phyloP scores from a whole-genome alignment of 176 grass and related monocot genomes.

The Chloris gayana region DNA sequence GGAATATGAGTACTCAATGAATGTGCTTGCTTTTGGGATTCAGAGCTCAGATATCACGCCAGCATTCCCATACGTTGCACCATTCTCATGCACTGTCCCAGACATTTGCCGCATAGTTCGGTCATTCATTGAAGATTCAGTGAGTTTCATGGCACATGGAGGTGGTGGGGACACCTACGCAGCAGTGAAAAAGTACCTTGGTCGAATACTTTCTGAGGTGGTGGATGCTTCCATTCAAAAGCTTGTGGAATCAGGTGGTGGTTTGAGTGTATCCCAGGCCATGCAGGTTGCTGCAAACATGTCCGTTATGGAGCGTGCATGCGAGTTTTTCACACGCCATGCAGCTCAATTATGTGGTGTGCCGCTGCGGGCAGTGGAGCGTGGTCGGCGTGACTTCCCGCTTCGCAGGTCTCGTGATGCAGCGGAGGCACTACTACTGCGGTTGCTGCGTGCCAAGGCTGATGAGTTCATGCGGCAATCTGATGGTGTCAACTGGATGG shows the following conservation, averaged over 20 bases:
- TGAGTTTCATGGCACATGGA: constrained; percentile 97
- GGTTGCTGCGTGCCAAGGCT: constrained; percentile 66
- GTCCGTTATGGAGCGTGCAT: constrained; percentile 95
- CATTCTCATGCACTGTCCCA: constrained; percentile 84
- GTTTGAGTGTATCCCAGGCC: constrained; percentile 84
- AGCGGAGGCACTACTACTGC: constrained; percentile 64
- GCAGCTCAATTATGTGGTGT: constrained; percentile 89
- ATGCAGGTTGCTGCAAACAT: constrained; percentile 98
- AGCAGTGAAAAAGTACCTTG: constrained; percentile 91
- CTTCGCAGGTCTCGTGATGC: constrained; percentile 78
- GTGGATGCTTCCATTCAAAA: constrained; percentile 68
- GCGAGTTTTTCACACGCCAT: constrained; percentile 87
- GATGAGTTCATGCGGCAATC: constrained; percentile 78
- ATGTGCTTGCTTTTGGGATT: constrained; percentile 94
- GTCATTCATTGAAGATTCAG: constrained; percentile 96
- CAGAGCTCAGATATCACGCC: constrained; percentile 94
- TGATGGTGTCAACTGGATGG: constrained; percentile 86
- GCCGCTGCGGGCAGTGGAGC: constrained; percentile 68
- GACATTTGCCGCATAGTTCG: constrained; percentile 92
- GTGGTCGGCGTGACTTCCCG: constrained; percentile 74
- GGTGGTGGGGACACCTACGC: constrained; percentile 81
- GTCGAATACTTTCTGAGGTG: constrained; percentile 77
- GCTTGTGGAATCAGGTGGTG: constrained; percentile 65
- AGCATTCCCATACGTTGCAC: constrained; percentile 92
- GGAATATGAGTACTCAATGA: constrained; percentile 99